Percentiles rank a stretch among this genome's conserved stretches.
phyloP scores from a whole-genome alignment of 192 early-diverging fungal species.

The Neocallimastix lanati region DNA sequence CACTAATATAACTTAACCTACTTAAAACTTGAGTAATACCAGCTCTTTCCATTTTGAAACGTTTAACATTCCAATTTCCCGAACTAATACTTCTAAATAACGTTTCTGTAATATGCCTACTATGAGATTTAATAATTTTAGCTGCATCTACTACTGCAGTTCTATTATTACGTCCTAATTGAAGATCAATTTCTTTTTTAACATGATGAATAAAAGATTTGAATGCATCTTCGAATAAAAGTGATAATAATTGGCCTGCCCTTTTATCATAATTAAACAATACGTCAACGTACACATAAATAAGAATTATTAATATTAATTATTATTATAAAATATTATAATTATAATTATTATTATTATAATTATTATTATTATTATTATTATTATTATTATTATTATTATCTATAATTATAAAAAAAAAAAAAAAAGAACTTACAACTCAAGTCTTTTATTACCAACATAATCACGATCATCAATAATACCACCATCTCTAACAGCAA shows the following conservation, averaged over 20 bases:
- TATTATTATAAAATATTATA: neutral
- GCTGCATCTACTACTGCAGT: constrained; percentile 71
- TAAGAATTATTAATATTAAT: neutral
- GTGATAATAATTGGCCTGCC: constrained; percentile 79
- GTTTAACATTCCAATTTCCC: constrained; percentile 95
- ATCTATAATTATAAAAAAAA: too few species aligned
- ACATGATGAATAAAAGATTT: constrained; percentile 75
- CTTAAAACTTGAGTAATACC: constrained; percentile 92
- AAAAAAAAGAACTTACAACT: constrained; percentile 43
- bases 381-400: too few species aligned
- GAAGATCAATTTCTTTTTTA: constrained; percentile 78
- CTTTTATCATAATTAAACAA: too few species aligned
- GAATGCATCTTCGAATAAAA: constrained; percentile 95
- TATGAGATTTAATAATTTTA: constrained; percentile 31
- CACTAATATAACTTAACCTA: constrained; percentile 80
- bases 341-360: too few species aligned
- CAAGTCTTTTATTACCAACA: constrained; percentile 92
- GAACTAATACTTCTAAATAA: constrained; percentile 85
- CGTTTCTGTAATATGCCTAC: constrained; percentile 74
- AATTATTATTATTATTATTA: too few species aligned
- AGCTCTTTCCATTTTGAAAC: constrained; percentile 97
- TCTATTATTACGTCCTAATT: constrained; percentile 72
- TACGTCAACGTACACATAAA: too few species aligned
- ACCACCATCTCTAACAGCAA: constrained; percentile 60
- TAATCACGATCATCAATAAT: constrained; percentile 94